Percentiles rank a stretch among this genome's conserved stretches.
Conservation (phyloP, 2,329 filamentous ascomycete genomes). For the Coccinonectria pachysandricola region DNA sequence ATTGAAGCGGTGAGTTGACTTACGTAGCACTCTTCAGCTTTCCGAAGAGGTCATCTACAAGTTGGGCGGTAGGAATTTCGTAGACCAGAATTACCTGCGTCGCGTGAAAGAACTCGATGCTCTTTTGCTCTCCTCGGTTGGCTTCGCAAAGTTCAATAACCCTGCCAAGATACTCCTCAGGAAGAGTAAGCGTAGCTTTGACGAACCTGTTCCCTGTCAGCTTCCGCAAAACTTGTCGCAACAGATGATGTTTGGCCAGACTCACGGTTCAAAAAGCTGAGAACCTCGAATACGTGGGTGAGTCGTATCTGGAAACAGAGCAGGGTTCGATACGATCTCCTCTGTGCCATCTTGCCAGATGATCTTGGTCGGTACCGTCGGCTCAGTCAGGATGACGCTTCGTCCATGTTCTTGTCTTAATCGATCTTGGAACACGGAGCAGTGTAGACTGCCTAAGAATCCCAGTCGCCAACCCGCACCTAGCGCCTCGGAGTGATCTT, state of each 20-base stretch:
- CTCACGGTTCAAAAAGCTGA: slow-evolving; percentile 41
- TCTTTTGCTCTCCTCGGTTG: slow-evolving; percentile 78
- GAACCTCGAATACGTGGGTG: slow-evolving; percentile 34
- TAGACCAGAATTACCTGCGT: slow-evolving; percentile 95
- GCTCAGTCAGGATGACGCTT: slow-evolving; percentile 93
- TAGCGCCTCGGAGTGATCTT: slow-evolving; percentile 87
- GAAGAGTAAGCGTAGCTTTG: slow-evolving; percentile 74
- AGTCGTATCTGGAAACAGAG: slow-evolving; percentile 68
- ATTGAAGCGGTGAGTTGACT: no score
- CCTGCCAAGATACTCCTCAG: slow-evolving; percentile 86
- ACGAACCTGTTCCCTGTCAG: slow-evolving; percentile 44
- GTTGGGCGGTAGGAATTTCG: slow-evolving; percentile 72
- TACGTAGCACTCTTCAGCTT: slow-evolving; percentile 81
- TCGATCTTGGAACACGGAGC: slow-evolving; percentile 97
- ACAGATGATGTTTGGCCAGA: no score
- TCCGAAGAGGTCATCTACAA: slow-evolving; percentile 96
- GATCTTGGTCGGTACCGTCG: slow-evolving; percentile 85
- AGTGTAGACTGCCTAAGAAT: slow-evolving; percentile 93
- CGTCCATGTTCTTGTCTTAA: slow-evolving; percentile 88
- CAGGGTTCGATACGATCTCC: slow-evolving; percentile 72
- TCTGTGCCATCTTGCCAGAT: slow-evolving; percentile 69
- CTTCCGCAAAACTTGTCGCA: no score
- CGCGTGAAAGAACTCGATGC: slow-evolving; percentile 81
- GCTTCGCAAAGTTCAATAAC: slow-evolving; percentile 91
- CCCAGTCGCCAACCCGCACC: slow-evolving; percentile 91